Conservation (phyloP, 1,139 yeast species). For the Hansenula sp. region DNA sequence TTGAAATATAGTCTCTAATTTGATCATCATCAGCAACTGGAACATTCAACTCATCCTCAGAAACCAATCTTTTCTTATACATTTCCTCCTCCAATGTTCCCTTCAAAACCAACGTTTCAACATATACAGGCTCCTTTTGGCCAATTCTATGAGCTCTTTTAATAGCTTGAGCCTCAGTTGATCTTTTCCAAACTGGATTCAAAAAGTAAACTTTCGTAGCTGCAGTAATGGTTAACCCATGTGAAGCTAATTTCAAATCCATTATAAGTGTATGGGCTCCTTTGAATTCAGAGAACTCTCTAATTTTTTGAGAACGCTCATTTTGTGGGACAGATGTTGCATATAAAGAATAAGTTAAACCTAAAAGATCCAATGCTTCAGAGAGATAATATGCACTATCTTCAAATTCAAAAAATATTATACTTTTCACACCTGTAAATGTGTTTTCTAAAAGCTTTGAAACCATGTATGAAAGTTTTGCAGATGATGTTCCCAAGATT, state of each 20-base stretch:
- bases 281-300: slow-evolving; percentile 42
- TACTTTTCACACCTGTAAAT: slow-evolving; percentile 41
- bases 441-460: slow-evolving; percentile 51
- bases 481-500: slow-evolving; percentile 54
- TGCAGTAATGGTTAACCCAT: slow-evolving; percentile 62
- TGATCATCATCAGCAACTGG: slow-evolving; percentile 48
- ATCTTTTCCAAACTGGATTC: slow-evolving; percentile 66
- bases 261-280: slow-evolving; percentile 54
- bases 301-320: slow-evolving; percentile 49
- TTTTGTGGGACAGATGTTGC: slow-evolving; percentile 51
- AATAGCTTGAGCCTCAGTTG: slow-evolving; percentile 69
- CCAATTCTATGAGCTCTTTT: slow-evolving; percentile 75
- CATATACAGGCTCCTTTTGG: slow-evolving; percentile 49
- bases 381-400: slow-evolving; percentile 66
- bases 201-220: slow-evolving; percentile 67
- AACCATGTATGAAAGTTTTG: slow-evolving; percentile 56
- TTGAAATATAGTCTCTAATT: slow-evolving; percentile 51
- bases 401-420: slow-evolving; percentile 67
- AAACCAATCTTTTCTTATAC: slow-evolving; percentile 31
- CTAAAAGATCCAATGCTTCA: slow-evolving; percentile 57
- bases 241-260: slow-evolving; percentile 67
- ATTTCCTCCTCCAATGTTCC: slow-evolving; percentile 67
- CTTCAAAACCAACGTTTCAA: slow-evolving; percentile 59
- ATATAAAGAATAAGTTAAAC: slow-evolving; percentile 57
- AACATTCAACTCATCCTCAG: slow-evolving; percentile 23